phyloP scores from a whole-genome alignment of 2,329 filamentous ascomycete genomes.

The Canariomyces notabilis region DNA sequence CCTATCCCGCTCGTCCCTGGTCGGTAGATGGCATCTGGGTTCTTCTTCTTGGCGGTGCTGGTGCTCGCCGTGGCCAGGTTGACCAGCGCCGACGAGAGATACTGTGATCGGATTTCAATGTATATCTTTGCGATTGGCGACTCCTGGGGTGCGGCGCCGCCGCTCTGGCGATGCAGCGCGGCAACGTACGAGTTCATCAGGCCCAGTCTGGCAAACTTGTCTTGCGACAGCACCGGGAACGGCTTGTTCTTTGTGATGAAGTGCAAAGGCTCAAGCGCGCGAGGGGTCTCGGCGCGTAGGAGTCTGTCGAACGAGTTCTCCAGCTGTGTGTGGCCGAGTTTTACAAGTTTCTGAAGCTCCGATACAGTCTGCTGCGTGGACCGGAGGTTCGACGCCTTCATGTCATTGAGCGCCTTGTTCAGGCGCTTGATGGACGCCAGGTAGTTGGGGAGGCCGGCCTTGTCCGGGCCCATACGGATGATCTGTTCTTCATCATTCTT shows the following conservation, averaged over 20 bases:
- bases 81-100: constrained; percentile 73
- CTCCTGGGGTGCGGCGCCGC: constrained; percentile 45
- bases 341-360: constrained; percentile 73
- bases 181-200: constrained; percentile 75
- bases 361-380: constrained; percentile 85
- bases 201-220: constrained; percentile 68
- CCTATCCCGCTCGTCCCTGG: constrained; percentile 87
- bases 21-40: constrained; percentile 76
- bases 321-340: constrained; percentile 73
- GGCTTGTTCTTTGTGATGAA: constrained; percentile 84
- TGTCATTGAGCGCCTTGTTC: constrained; percentile 74
- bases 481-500: constrained; percentile 89
- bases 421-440: constrained; percentile 85
- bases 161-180: constrained; percentile 50
- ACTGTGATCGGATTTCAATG: constrained; percentile 78
- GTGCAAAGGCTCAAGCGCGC: constrained; percentile 80
- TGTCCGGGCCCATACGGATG: constrained; percentile 80
- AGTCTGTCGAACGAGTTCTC: constrained; percentile 79
- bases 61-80: constrained; percentile 85
- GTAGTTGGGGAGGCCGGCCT: constrained; percentile 76
- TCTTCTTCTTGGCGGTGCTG: constrained; percentile 76
- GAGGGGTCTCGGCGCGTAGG: constrained; percentile 68
- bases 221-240: constrained; percentile 75
- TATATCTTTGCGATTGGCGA: constrained; percentile 77
- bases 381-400: constrained; percentile 84